Base-by-base conservation (phyloP, 306 rosid genomes). In the Prunus kanzakura region DNA sequence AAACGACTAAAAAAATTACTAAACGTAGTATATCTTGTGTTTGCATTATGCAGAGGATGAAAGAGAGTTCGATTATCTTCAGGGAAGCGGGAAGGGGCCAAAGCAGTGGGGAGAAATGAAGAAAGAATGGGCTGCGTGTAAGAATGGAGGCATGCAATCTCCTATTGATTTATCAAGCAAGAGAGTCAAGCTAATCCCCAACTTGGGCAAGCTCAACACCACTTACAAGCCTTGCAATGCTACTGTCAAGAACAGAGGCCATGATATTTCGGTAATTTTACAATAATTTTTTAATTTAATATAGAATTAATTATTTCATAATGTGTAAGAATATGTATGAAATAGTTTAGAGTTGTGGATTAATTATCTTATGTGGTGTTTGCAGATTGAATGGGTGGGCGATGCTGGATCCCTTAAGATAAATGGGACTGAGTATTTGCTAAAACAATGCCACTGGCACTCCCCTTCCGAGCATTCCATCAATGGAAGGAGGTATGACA, bases 381-480 rank as follows among this genome's bases (percentile, higher is more conserved):
- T 32, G 38, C 38, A 32, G 38, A 0, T 91, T 64, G 71, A 82
- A 57, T 91, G 92, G 93, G 65, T 23, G 9, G 88, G 73, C 38
- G 79, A 85, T 46, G 91, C 93, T 0, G 95, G 97, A 58, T 86
- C 85, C 25, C 58, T 88, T 25, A 8, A 56, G n/a, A 80, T 92
- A 49, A 87, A 85, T 32, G 96, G 87, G 54, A 84, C 84, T 0
- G 27, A 77, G 2, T 92, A 79, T 74, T 64, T 73, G 58, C 89
- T 92, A 14, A 82, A 74, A 15, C 95, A 86, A 72, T 22, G 82
- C n/a, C 97, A 92, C 67, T 92, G 95, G 93, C 97, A 92, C 74
- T 87, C 93, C 4, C 93, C 95, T 47, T 86, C 97, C 0, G 95
- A 92, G 76, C 97, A 92, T 19, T 66, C 95, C 74, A 67, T 92